Evolutionary conservation across 2,329 filamentous ascomycete species (phyloP).

Genomic region (Seiridium unicorne): DNA sequence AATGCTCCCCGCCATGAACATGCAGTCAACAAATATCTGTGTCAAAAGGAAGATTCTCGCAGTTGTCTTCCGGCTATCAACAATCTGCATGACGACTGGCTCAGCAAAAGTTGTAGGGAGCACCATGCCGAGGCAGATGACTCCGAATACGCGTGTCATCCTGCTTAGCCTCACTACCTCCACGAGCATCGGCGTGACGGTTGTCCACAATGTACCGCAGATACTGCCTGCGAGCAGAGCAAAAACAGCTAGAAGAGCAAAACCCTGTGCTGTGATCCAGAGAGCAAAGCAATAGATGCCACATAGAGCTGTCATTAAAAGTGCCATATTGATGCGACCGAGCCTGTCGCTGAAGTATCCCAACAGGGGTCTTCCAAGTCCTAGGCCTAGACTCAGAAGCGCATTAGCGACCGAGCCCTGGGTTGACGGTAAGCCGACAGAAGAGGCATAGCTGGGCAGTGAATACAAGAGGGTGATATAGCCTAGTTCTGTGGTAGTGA

Average conservation of each 20-base stretch:
- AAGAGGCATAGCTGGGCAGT: slow-evolving; percentile 59
- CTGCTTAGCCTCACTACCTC: slow-evolving; percentile 61
- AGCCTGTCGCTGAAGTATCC: slow-evolving; percentile 59
- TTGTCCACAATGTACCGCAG: slow-evolving; percentile 59
- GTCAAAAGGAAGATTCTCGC: too few species aligned
- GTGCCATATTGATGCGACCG: slow-evolving; percentile 63
- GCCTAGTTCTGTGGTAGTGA: slow-evolving; percentile 61
- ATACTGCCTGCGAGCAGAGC: slow-evolving; percentile 56
- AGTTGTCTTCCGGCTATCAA: too few species aligned
- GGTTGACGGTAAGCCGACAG: slow-evolving; percentile 55
- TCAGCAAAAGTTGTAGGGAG: slow-evolving; percentile 49
- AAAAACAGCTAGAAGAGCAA: slow-evolving; percentile 58
- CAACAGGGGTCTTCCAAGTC: slow-evolving; percentile 55
- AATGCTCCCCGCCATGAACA: too few species aligned
- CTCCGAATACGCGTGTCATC: slow-evolving; percentile 53
- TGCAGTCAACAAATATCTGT: too few species aligned
- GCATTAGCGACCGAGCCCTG: slow-evolving; percentile 63
- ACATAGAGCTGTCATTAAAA: slow-evolving; percentile 50
- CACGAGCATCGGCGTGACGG: slow-evolving; percentile 56
- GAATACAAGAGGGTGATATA: slow-evolving; percentile 66
- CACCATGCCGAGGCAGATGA: slow-evolving; percentile 59
- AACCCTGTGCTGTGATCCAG: slow-evolving; percentile 59
- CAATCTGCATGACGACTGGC: not conserved
- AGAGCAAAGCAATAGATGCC: slow-evolving; percentile 59
- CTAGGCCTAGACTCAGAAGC: slow-evolving; percentile 62